Conservation (phyloP, 768 basidiomycete genomes). For the Tricholoma furcatifolium region DNA sequence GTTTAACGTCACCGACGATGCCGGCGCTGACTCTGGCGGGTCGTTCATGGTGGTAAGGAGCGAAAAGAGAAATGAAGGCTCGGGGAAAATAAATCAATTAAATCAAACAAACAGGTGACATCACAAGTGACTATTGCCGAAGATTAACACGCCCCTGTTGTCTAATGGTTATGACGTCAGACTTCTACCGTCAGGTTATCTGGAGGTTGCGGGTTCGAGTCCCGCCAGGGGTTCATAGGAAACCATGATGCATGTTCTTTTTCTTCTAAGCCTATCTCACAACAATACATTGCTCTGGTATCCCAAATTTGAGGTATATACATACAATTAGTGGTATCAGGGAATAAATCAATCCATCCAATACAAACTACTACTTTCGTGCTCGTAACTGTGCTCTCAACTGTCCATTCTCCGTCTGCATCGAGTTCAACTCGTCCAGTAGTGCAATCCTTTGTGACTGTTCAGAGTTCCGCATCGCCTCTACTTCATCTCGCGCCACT, state of each 20-base stretch:
- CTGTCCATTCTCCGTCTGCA: slow-evolving; percentile 76
- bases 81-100: too few species aligned
- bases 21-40: slow-evolving; percentile 6
- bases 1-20: slow-evolving; percentile 6
- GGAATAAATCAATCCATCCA: neutral
- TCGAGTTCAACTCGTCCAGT: slow-evolving; percentile 83
- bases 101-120: neutral
- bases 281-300: neutral
- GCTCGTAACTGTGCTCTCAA: slow-evolving; percentile 71
- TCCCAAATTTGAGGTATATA: neutral
- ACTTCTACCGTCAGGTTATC: slow-evolving; percentile 64
- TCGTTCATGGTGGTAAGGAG: slow-evolving; percentile 14
- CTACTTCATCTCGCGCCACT: slow-evolving; percentile 65
- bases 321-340: neutral
- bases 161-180: slow-evolving; percentile 93
- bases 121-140: too few species aligned
- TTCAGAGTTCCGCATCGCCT: slow-evolving; percentile 66
- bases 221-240: slow-evolving; percentile 64
- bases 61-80: neutral
- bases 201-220: slow-evolving; percentile 89
- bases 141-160: slow-evolving; percentile 61
- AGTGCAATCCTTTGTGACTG: slow-evolving; percentile 81
- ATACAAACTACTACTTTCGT: slow-evolving; percentile 37
- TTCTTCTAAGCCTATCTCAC: neutral
- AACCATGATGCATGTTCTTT: neutral